Base-by-base conservation (phyloP, 2,329 filamentous ascomycete genomes). In the Exophiala lecanii-corni region DNA sequence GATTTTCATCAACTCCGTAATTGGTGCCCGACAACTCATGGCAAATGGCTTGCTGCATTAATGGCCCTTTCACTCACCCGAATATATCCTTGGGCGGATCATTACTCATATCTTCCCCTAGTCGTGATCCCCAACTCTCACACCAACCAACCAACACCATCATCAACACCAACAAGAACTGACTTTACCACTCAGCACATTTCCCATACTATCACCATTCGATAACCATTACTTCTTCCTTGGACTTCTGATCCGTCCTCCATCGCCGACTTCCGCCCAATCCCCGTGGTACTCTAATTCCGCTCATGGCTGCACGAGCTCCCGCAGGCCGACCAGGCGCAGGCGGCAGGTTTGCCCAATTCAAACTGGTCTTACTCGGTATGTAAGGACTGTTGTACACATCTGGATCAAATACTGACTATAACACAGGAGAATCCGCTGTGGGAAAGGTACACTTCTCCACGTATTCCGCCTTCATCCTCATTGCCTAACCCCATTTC, bases 341-440 rank as follows among this genome's bases (percentile, higher is more conserved):
- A 69, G 54, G 54, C 50, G 53, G 55, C 46, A 83, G 91, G 62
- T 97, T 98, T 70, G 91, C 92, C 60, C 92, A 98, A 77, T 98
- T 98, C 74, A 98, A 98, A 78, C 79, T 98, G 59, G 92, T 98
- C 55, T 76, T 98, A 63, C 78, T 98, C 55, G 92, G 92, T 97
- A 79, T 57, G 84, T 62, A 15, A 41, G 40, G 37, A 39, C 31
- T 17, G 5, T 23, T 16, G 20, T 5, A 36, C 19, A 21, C 7
- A 39, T 34, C 36, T 34, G 28, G 26, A 48, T 36, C 17, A 23
- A 25, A 7, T 13, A 53, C 69, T 75, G 62, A 76, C 62, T 38
- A 52, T 44, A 45, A 41, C 57, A 38, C 64, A 97, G 91, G 92
- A 67, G 92, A 98, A 75, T 98, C 92, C 57, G 92, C 92, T 47